Evolutionary conservation across 495 filamentous ascomycete genomes (phyloP).

Genomic region (Aspergillus biplanus): DNA sequence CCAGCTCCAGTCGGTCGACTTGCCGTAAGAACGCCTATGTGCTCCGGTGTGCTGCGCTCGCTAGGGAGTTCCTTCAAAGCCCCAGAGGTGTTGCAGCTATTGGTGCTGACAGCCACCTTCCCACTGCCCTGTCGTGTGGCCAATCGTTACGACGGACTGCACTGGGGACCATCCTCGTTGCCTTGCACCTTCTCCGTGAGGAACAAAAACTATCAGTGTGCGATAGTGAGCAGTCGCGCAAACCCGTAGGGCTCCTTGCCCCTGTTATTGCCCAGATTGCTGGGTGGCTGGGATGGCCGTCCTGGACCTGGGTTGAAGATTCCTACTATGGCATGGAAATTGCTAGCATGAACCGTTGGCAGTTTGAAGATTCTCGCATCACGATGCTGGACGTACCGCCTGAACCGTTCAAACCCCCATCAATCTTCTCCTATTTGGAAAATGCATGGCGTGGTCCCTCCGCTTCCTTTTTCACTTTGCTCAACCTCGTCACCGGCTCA

Average conservation of each 20-base stretch:
- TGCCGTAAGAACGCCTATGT: slow-evolving; percentile 52
- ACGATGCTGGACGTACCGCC: slow-evolving; percentile 47
- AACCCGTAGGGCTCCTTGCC: slow-evolving; percentile 58
- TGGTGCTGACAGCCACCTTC: slow-evolving; percentile 61
- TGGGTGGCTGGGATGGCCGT: slow-evolving; percentile 80
- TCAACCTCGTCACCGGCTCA: slow-evolving; percentile 54
- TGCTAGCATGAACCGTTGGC: slow-evolving; percentile 60
- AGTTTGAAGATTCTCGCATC: slow-evolving; percentile 61
- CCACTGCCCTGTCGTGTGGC: slow-evolving; percentile 58
- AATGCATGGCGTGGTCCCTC: slow-evolving; percentile 35
- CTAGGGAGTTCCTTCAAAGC: slow-evolving; percentile 63
- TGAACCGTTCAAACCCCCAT: slow-evolving; percentile 69
- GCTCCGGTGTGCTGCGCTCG: slow-evolving; percentile 45
- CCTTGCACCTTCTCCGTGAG: slow-evolving; percentile 82
- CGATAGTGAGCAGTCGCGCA: slow-evolving; percentile 55
- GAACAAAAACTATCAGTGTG: slow-evolving; percentile 83
- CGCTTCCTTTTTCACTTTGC: slow-evolving; percentile 61
- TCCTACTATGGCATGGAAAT: slow-evolving; percentile 73
- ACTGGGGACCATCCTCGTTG: slow-evolving; percentile 70
- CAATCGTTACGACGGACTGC: slow-evolving; percentile 59
- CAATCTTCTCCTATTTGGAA: slow-evolving; percentile 70
- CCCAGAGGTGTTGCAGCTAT: slow-evolving; percentile 52
- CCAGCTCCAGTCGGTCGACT: slow-evolving; percentile 39
- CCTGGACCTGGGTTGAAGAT: slow-evolving; percentile 61
- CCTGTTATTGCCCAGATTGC: slow-evolving; percentile 79